Percentiles rank a stretch among this genome's conserved stretches.
phyloP scores from a whole-genome alignment of 2,329 filamentous ascomycete genomes.

The Diaporthe eres region DNA sequence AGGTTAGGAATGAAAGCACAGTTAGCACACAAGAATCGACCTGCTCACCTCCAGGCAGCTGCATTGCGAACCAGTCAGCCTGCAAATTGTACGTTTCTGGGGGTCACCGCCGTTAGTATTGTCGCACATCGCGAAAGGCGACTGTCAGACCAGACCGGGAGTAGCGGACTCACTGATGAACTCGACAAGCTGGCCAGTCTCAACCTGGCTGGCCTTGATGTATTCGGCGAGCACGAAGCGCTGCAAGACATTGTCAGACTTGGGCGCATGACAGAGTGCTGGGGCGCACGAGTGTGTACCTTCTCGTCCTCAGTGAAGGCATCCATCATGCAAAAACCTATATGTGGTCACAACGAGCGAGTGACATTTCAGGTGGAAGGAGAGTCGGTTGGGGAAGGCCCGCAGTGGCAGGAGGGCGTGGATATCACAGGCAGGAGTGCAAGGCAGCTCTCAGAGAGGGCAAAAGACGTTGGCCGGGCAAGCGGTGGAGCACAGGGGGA shows the following conservation, averaged over 20 bases:
- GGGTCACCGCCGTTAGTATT: background rate
- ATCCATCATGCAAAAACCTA: conserved; percentile 54
- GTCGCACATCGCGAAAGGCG: background rate
- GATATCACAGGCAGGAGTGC: conserved; percentile 30
- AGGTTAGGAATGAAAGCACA: conserved; percentile 40
- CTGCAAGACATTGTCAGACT: conserved; percentile 51
- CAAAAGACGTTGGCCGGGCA: conserved; percentile 31
- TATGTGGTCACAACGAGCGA: conserved; percentile 31
- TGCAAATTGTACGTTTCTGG: conserved; percentile 46
- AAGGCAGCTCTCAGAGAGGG: conserved; percentile 34
- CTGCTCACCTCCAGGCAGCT: conserved; percentile 52
- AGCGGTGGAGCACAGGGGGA: conserved; percentile 33
- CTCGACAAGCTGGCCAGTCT: conserved; percentile 59
- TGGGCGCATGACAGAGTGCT: conserved; percentile 25
- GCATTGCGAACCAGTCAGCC: conserved; percentile 54
- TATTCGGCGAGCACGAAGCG: conserved; percentile 71
- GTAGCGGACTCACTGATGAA: conserved; percentile 57
- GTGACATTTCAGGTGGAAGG: conserved; percentile 40
- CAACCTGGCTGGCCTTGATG: conserved; percentile 68
- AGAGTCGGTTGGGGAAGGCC: conserved; percentile 4
- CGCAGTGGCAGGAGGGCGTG: conserved; percentile 3
- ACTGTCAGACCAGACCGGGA: background rate
- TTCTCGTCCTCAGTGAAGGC: conserved; percentile 66
- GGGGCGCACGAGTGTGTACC: conserved; percentile 54
- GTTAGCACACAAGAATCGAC: background rate